Evolutionary conservation across 106 monocot genomes (phyloP), one percentile per base, ranked within the genome.

Genomic region (Dendrobium chrysotoxum): DNA sequence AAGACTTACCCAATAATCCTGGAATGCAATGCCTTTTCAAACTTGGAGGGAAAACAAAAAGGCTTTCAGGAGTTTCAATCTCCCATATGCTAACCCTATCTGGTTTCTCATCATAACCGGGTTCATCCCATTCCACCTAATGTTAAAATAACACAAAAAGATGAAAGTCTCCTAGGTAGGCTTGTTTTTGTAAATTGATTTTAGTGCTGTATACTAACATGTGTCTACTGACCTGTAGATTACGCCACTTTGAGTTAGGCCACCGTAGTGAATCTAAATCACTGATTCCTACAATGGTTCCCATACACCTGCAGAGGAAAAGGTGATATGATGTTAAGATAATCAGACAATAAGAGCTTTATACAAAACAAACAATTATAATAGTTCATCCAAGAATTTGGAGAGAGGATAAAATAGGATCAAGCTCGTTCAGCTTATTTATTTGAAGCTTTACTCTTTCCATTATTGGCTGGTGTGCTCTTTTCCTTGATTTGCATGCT

Each of bases 81-180:
- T 99, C 99, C 93, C 95, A 99, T 78, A 90, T n/a, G 77, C 87
- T 99, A 72, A 95, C 95, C 77, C 99, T 88, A 58, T 85, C 89
- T 72, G 92, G 95, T 83, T 86, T 88, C 79, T 95, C 95, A 77
- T 84, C 89, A 78, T 84, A 91, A 44, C 95, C 87, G 82, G 86
- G 88, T 78, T 99, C 99, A 84, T 95, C 95, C 99, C 99, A 99
- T 86, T 95, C 95, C 40, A 95, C 99, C 97, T 97, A 76, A 87
- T 68, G 53, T 79, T 20, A 26, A 76, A 70, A 86, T 57, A 1
- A 79, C 38, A 75, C 11, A 68, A 73, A 4, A 54, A 46, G 66
- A 20, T 53, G 8, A 38, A 9, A 71, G 25, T 15, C 2, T 15
- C 17, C 4, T 3, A 70, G 70, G 15, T 16, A 30, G 13, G 40